These are phyloP conservation scores for Chaetomium tenue DNA, from an alignment of 495 filamentous ascomycete species.

Conservation along the genomic window DNA sequence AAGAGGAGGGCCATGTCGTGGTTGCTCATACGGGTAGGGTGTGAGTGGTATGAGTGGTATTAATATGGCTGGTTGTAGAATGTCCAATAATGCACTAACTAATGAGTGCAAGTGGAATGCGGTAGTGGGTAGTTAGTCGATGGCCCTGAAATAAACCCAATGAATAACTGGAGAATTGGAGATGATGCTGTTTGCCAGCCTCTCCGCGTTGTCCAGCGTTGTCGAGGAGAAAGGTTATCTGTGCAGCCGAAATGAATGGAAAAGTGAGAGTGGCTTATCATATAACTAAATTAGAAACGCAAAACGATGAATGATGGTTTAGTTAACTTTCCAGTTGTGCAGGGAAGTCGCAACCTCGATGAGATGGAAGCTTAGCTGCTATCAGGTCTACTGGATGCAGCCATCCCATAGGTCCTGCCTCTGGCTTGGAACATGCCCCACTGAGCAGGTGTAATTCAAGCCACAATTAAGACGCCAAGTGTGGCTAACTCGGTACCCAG, in stretches of 20 bases:
- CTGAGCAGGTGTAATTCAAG: too few species aligned
- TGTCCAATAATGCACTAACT: neutral
- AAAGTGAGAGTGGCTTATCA: neutral
- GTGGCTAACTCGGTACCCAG: too few species aligned
- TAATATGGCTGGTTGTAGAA: neutral
- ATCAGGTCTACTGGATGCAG: too few species aligned
- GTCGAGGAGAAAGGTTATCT: neutral
- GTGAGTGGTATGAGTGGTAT: neutral
- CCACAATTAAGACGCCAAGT: too few species aligned
- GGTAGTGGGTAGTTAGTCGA: too few species aligned
- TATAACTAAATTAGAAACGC: too few species aligned
- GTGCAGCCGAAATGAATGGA: neutral
- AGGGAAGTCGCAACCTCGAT: neutral
- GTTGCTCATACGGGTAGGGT: constrained; percentile 26
- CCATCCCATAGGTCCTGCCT: too few species aligned
- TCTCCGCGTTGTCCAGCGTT: neutral
- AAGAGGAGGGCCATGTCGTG: constrained; percentile 42
- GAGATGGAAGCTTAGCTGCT: too few species aligned
- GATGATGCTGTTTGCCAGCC: neutral
- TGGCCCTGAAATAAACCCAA: too few species aligned
- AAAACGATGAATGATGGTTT: neutral
- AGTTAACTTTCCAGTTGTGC: neutral
- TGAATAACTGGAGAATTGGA: neutral
- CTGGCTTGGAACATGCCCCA: too few species aligned
- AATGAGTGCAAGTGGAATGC: neutral